These are phyloP conservation scores for Globisporangium uncinulatum DNA, from an alignment of 352 stramenopile genomes.

Conservation along the genomic window DNA sequence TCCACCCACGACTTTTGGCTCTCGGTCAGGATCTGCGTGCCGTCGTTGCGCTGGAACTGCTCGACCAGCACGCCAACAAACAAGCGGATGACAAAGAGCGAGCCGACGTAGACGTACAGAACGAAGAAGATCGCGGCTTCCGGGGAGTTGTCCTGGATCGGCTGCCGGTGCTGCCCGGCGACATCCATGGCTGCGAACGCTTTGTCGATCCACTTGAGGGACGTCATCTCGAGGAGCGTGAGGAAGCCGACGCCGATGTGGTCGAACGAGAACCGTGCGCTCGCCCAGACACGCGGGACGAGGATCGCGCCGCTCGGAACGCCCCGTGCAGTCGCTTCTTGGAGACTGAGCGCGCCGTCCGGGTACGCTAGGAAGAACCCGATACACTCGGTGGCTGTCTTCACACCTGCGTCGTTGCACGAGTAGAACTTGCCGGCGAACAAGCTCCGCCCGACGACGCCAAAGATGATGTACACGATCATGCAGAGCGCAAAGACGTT, in stretches of 20 bases:
- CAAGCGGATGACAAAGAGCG: conserved; percentile 72
- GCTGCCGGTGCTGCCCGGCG: conserved; percentile 34
- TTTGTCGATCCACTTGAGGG: conserved; percentile 78
- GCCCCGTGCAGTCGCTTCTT: conserved; percentile 37
- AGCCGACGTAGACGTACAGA: conserved; percentile 68
- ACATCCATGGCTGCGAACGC: conserved; percentile 75
- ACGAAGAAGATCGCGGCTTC: conserved; percentile 65
- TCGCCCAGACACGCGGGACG: conserved; percentile 56
- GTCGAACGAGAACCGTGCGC: conserved; percentile 74
- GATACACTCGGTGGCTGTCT: conserved; percentile 35
- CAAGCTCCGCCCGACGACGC: conserved; percentile 57
- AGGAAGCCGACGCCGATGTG: conserved; percentile 63
- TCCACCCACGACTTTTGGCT: conserved; percentile 78
- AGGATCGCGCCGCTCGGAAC: conserved; percentile 36
- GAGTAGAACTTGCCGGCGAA: conserved; percentile 64
- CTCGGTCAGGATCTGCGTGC: conserved; percentile 74
- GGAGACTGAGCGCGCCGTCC: conserved; percentile 39
- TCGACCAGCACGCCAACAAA: conserved; percentile 79
- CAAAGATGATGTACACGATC: conserved; percentile 77
- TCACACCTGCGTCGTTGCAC: conserved; percentile 49
- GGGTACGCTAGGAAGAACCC: conserved; percentile 47
- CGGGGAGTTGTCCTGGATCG: conserved; percentile 35
- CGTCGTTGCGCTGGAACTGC: conserved; percentile 82
- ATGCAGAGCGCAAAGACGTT: conserved; percentile 69
- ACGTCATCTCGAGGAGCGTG: conserved; percentile 74